phyloP scores from a whole-genome alignment of 768 basidiomycete genomes.

The Phylloporus sp. region DNA sequence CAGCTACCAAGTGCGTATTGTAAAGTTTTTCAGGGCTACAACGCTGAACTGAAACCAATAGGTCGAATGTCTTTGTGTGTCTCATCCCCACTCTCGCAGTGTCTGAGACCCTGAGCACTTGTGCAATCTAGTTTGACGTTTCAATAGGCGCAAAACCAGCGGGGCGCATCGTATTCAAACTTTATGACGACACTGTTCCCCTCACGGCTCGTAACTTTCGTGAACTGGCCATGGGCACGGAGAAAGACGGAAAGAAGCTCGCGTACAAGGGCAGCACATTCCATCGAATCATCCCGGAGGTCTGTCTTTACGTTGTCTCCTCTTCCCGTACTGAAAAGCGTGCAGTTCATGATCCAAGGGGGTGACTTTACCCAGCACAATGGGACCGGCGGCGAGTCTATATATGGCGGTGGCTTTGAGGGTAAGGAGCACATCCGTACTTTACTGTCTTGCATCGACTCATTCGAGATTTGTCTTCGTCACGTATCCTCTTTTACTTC shows the following conservation, averaged over 20 bases:
- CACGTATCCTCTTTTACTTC: neutral
- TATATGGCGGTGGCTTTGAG: slow-evolving; percentile 77
- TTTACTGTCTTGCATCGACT: neutral
- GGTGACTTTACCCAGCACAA: slow-evolving; percentile 79
- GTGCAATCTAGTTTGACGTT: slow-evolving; percentile 53
- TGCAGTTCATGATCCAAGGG: slow-evolving; percentile 80
- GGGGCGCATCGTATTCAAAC: slow-evolving; percentile 77
- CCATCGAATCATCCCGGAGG: slow-evolving; percentile 71
- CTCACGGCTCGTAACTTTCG: slow-evolving; percentile 80
- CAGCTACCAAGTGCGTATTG: slow-evolving; percentile 14
- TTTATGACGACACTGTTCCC: slow-evolving; percentile 82
- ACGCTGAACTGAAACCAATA: slow-evolving; percentile 4
- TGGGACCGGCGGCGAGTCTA: slow-evolving; percentile 81
- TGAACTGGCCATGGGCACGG: slow-evolving; percentile 58
- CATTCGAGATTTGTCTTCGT: neutral
- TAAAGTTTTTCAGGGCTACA: neutral
- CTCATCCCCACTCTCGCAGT: slow-evolving; percentile 9
- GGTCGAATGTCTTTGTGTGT: slow-evolving; percentile 32
- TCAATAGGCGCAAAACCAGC: slow-evolving; percentile 54
- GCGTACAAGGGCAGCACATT: slow-evolving; percentile 69
- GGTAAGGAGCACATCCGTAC: slow-evolving; percentile 39
- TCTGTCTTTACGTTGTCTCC: slow-evolving; percentile 22
- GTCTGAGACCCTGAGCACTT: neutral
- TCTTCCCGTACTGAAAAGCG: neutral
- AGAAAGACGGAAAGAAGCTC: slow-evolving; percentile 47